These are phyloP conservation scores for Coemansia sp. DNA, from an alignment of 192 early-diverging fungal species.

Conservation along the genomic window DNA sequence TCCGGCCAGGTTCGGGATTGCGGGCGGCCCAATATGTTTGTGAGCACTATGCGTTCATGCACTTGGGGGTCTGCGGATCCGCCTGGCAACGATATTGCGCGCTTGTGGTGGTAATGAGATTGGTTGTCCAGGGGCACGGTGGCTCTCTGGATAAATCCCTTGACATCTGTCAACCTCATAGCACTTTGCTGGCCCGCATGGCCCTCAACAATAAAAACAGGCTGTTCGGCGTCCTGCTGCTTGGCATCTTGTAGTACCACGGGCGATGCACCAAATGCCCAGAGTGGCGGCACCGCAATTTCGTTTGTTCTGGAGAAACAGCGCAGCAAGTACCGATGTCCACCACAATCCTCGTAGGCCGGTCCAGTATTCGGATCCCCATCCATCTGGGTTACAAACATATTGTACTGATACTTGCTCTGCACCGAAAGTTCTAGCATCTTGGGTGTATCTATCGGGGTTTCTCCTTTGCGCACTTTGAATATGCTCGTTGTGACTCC, in stretches of 20 bases:
- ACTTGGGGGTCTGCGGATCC: neutral
- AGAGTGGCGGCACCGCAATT: conserved; percentile 13
- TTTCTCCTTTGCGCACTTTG: conserved; percentile 1
- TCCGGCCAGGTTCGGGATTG: neutral
- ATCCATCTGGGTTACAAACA: conserved; percentile 10
- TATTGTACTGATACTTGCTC: conserved; percentile 9
- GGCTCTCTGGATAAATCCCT: neutral
- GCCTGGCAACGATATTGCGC: conserved; percentile 6
- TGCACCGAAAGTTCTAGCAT: conserved; percentile 10
- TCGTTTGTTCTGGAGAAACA: conserved; percentile 14
- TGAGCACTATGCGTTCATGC: conserved; percentile 19
- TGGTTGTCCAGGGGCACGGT: neutral
- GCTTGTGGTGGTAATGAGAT: conserved; percentile 1
- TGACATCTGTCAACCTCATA: neutral
- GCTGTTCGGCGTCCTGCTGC: neutral
- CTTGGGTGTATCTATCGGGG: neutral
- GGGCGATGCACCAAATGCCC: conserved; percentile 19
- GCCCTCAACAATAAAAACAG: too few species aligned
- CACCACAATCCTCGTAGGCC: too few species aligned
- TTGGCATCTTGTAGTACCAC: conserved; percentile 3
- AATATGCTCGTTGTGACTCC: conserved; percentile 19
- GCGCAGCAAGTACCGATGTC: conserved; percentile 13
- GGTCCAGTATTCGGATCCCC: too few species aligned
- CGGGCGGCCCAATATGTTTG: conserved; percentile 13
- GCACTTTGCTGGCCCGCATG: neutral